Evolutionary conservation across 371 early-diverging fungal genomes (phyloP).

Genomic region (Rhizomucor pusillus): DNA sequence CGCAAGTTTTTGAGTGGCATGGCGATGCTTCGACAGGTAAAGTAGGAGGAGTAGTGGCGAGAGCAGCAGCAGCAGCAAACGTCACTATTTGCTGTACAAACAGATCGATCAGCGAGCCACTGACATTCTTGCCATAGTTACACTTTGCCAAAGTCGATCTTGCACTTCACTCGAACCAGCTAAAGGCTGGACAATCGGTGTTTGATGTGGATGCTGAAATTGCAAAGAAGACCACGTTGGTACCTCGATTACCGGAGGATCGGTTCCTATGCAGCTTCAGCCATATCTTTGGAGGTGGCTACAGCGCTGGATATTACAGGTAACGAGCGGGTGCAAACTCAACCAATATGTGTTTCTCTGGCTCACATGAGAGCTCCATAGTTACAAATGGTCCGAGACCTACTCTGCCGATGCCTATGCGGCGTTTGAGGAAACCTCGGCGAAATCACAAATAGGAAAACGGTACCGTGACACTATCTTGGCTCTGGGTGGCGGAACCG

Average conservation of each 20-base stretch:
- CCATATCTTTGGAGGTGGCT: constrained; percentile 68
- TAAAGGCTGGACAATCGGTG: constrained; percentile 31
- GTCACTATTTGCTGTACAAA: not conserved
- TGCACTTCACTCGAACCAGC: constrained; percentile 47
- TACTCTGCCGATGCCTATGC: constrained; percentile 71
- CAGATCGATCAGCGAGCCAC: not conserved
- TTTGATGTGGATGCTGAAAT: constrained; percentile 61
- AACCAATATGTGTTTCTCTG: not conserved
- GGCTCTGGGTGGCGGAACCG: constrained; percentile 64
- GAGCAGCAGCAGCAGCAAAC: too few species aligned
- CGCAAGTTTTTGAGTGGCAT: constrained; percentile 56
- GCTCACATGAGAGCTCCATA: constrained; percentile 6
- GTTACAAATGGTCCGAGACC: constrained; percentile 70
- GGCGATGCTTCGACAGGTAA: constrained; percentile 59
- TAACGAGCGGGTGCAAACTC: constrained; percentile 14
- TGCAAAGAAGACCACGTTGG: constrained; percentile 46
- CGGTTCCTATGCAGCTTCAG: constrained; percentile 62
- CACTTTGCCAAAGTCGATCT: constrained; percentile 63
- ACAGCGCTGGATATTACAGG: constrained; percentile 66
- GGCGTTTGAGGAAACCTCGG: constrained; percentile 58
- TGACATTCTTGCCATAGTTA: constrained; percentile 22
- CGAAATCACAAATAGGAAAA: constrained; percentile 40
- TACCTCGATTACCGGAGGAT: constrained; percentile 55
- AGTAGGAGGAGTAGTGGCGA: too few species aligned
- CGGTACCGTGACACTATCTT: constrained; percentile 64